These are phyloP conservation scores for Akanthomyces dipterigenus DNA, from an alignment of 2,329 filamentous ascomycete species.

Conservation along the genomic window DNA sequence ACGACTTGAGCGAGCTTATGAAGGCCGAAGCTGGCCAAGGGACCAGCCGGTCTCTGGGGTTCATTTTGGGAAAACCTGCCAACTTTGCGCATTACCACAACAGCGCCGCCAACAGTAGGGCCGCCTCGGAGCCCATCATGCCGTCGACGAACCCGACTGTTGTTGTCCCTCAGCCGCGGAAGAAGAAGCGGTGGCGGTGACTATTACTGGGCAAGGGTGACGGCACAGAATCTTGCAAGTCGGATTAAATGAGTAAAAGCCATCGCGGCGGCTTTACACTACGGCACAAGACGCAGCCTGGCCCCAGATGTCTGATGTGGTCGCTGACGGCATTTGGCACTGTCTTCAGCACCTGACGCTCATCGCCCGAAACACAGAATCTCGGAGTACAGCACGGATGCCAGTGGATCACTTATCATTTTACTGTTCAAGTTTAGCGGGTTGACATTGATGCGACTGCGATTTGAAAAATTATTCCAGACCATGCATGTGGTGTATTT, in stretches of 20 bases:
- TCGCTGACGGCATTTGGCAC: neutral
- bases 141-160: conserved; percentile 6
- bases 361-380: neutral
- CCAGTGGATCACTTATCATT: neutral
- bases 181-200: conserved; percentile 12
- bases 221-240: conserved; percentile 5
- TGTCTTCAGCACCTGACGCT: neutral
- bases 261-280: neutral
- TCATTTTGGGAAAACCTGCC: conserved; percentile 15
- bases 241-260: neutral
- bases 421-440: neutral
- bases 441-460: neutral
- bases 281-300: neutral
- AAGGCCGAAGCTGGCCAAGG: conserved; percentile 16
- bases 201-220: conserved; percentile 1
- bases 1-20: conserved; percentile 22
- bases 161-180: conserved; percentile 9
- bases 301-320: neutral
- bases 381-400: neutral
- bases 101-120: conserved; percentile 12
- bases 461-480: neutral
- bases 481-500: neutral
- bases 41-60: conserved; percentile 16
- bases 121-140: conserved; percentile 4
- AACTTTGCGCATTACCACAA: conserved; percentile 6